These are phyloP conservation scores for Lyophyllum decastes DNA, from an alignment of 768 basidiomycete species.

Conservation along the genomic window DNA sequence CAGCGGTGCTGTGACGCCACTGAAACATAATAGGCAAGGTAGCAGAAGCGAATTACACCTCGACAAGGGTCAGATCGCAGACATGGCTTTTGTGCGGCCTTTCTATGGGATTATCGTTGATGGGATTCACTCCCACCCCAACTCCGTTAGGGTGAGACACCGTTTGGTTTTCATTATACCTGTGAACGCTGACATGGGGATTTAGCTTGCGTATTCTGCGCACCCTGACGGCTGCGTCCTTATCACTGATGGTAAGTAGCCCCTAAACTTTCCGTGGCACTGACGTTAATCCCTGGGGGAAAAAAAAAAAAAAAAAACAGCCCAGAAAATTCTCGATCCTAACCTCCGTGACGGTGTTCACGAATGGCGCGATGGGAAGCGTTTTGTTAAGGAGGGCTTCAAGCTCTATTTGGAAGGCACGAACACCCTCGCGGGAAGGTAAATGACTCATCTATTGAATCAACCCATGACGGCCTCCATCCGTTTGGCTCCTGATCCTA, in stretches of 20 bases:
- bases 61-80: conserved; percentile 50
- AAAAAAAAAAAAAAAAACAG: conserved; percentile 47
- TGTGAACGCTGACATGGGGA: neutral
- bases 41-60: conserved; percentile 40
- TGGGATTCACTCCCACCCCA: conserved; percentile 89
- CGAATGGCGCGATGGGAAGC: conserved; percentile 84
- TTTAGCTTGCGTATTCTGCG: conserved; percentile 78
- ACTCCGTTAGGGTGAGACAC: conserved; percentile 73
- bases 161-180: neutral
- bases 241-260: conserved; percentile 77
- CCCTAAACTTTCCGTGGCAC: neutral
- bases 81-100: conserved; percentile 64
- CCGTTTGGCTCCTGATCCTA: neutral
- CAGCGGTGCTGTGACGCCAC: conserved; percentile 21
- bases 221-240: conserved; percentile 86
- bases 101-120: conserved; percentile 91
- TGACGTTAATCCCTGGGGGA: neutral
- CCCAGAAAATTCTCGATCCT: conserved; percentile 86
- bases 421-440: conserved; percentile 88
- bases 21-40: conserved; percentile 22
- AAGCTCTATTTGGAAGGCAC: conserved; percentile 84
- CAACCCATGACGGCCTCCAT: neutral
- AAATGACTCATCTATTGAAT: conserved; percentile 18
- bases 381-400: conserved; percentile 79
- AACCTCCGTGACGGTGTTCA: conserved; percentile 81